These are phyloP conservation scores for Paulownia fortunei DNA, from an alignment of 257 asterid species.

Conservation along the genomic window DNA sequence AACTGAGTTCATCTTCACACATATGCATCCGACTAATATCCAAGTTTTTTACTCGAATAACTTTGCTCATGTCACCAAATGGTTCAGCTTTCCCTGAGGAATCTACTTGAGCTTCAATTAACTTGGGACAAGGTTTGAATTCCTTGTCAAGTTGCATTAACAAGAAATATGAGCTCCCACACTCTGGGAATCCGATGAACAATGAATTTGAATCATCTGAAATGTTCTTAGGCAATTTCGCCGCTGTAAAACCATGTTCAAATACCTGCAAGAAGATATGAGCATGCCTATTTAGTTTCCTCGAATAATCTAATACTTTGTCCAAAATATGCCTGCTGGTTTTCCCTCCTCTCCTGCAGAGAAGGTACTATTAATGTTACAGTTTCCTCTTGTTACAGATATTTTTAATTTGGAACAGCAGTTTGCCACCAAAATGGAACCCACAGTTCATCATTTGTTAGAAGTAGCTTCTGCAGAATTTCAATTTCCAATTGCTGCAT, in stretches of 20 bases:
- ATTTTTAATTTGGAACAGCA: slow-evolving; percentile 17
- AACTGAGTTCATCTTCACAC: slow-evolving; percentile 80
- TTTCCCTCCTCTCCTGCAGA: neutral
- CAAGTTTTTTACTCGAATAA: slow-evolving; percentile 66
- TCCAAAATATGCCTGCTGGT: slow-evolving; percentile 14
- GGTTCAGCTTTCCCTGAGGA: slow-evolving; percentile 66
- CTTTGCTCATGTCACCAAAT: slow-evolving; percentile 65
- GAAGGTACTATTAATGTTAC: slow-evolving; percentile 16
- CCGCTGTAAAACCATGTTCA: slow-evolving; percentile 76
- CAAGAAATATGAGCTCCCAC: slow-evolving; percentile 87
- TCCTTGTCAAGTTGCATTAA: slow-evolving; percentile 93
- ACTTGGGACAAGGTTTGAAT: slow-evolving; percentile 84
- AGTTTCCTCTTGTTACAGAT: slow-evolving; percentile 13
- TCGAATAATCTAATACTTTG: slow-evolving; percentile 8
- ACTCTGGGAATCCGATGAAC: slow-evolving; percentile 95
- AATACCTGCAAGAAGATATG: slow-evolving; percentile 67
- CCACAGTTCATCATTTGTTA: slow-evolving; percentile 28
- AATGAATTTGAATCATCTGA: slow-evolving; percentile 71
- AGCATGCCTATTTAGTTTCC: slow-evolving; percentile 27
- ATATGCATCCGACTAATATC: slow-evolving; percentile 80
- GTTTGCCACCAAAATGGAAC: slow-evolving; percentile 24
- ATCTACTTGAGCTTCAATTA: slow-evolving; percentile 80
- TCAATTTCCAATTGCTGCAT: slow-evolving; percentile 26
- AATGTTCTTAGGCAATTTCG: slow-evolving; percentile 77
- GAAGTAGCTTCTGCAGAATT: slow-evolving; percentile 18